phyloP scores from a whole-genome alignment of 306 rosid species.

The Astragalus membranaceus region DNA sequence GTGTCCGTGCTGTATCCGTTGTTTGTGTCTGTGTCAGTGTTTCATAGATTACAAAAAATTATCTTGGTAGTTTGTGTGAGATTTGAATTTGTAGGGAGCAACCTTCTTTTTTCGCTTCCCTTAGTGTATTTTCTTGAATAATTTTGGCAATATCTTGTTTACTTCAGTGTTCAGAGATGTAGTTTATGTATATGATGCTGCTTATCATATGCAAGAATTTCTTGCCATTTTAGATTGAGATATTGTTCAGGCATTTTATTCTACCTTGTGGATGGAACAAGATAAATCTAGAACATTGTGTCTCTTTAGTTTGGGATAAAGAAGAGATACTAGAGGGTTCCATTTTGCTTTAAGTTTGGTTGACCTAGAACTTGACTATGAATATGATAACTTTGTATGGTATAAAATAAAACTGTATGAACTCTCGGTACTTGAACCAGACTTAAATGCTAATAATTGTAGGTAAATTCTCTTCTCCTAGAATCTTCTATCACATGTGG shows the following conservation, averaged over 20 bases:
- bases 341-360: background rate
- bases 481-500: background rate
- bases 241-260: background rate
- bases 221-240: constrained; percentile 1
- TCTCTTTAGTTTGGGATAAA: background rate
- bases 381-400: background rate
- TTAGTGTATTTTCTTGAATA: background rate
- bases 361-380: background rate
- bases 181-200: background rate
- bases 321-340: background rate
- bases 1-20: no score
- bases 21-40: no score
- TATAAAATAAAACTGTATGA: background rate
- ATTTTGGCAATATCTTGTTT: background rate
- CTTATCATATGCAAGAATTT: background rate
- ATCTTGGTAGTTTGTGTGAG: background rate
- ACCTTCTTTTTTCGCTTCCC: background rate
- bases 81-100: background rate
- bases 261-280: background rate
- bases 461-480: background rate
- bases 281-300: background rate
- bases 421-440: background rate
- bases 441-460: background rate
- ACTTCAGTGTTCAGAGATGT: background rate
- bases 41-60: no score